Conservation (phyloP, 75 land plant species). For the Picea glauca region DNA sequence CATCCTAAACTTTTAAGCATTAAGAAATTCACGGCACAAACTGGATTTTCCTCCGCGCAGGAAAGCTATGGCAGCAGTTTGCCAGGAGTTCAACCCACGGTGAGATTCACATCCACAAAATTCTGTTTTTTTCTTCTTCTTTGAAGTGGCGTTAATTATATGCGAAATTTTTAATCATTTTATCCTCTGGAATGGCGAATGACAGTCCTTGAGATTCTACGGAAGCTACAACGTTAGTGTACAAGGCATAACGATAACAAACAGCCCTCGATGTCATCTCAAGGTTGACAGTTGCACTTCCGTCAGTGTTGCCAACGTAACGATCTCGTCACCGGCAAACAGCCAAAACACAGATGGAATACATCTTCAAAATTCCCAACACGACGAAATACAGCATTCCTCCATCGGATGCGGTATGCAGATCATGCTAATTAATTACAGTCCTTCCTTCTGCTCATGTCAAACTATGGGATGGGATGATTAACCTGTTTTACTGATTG, state of each 20-base stretch:
- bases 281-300: slow-evolving; percentile 58
- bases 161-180: not conserved
- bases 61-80: not conserved
- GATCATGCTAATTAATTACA: not conserved
- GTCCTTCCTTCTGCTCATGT: too few relatives aligned
- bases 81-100: slow-evolving; percentile 6
- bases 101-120: not conserved
- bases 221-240: slow-evolving; percentile 38
- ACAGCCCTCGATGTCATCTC: slow-evolving; percentile 83
- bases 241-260: slow-evolving; percentile 36
- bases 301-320: slow-evolving; percentile 27
- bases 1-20: not conserved
- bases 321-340: too few relatives aligned
- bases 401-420: slow-evolving; percentile 26
- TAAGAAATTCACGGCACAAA: too few relatives aligned
- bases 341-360: too few relatives aligned
- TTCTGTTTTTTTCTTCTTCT: not conserved
- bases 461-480: not conserved
- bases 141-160: not conserved
- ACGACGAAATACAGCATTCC: slow-evolving; percentile 52
- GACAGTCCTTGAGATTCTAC: slow-evolving; percentile 62
- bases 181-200: not conserved
- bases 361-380: slow-evolving; percentile 5
- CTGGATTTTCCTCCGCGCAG: not conserved
- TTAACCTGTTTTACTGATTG: not conserved